Evolutionary conservation across 2,329 filamentous ascomycete species (phyloP), one percentile per base, ranked within the genome.

Genomic region (Monilinia fructigena): DNA sequence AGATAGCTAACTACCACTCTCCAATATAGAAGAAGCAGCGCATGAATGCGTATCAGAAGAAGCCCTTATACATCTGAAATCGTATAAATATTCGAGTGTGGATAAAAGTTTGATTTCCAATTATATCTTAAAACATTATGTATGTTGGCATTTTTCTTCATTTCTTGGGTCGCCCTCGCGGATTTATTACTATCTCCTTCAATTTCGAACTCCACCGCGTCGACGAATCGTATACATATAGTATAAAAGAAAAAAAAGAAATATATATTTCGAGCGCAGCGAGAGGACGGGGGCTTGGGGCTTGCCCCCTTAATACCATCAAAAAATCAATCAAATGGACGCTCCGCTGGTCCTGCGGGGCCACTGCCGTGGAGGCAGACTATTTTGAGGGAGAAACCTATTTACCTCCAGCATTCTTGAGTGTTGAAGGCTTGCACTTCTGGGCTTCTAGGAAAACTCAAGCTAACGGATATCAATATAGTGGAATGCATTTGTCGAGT

Each of bases 11-110:
- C 66, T 10, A 56, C 11, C 3, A n/a, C 14, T 35, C 23, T 8
- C n/a, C 71, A 35, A 55, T 28, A 53, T 23, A 84, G 82, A 79
- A 74, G 76, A 80, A 78, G 87, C 87, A 63, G 84, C 81, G 66
- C 86, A 88, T 73, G 88, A 89, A 78, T 90, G 89, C 71, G 82
- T 98, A 72, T 96, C 93, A 38, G 92, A 97, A 74, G 93, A 98
- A 75, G 92, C 92, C 65, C 86, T 99, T 72, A 83, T 90, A 68
- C 93, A 97, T 78, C 88, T 99, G 74, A 95, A 93, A 80, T 89
- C 89, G 68, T 99, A 99, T 87, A 96, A 97, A 77, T 99, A 99
- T 80, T 96, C 93, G 73, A 92, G 90, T 75, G 93, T 99, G 79
- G 95, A 99, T 83, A 94, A 97, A 80, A 97, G 93, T 61, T 89